Conservation (phyloP, 1,284 basidiomycete genomes). For the Cystobasidium pallidum region DNA sequence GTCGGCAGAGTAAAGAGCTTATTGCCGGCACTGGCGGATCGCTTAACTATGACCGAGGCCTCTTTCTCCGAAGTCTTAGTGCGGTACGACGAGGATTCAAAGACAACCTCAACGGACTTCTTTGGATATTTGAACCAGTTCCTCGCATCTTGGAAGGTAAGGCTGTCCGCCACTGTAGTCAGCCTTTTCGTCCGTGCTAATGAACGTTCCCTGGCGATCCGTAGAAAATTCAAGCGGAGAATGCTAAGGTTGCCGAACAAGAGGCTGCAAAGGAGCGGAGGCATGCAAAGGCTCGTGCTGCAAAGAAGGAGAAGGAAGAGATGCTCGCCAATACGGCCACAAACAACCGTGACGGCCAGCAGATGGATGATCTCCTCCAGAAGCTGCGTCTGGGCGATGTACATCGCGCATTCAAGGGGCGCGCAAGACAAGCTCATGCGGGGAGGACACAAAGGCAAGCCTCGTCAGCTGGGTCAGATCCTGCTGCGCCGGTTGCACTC, state of each 20-base stretch:
- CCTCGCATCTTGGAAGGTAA: constrained; percentile 82
- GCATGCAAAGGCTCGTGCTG: constrained; percentile 16
- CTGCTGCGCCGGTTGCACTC: neutral
- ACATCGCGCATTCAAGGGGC: constrained; percentile 6
- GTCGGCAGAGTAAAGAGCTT: constrained; percentile 71
- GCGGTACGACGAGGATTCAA: constrained; percentile 76
- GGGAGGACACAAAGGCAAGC: constrained; percentile 19
- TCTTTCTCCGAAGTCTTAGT: constrained; percentile 78
- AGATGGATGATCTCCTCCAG: constrained; percentile 36
- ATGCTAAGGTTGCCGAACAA: constrained; percentile 19
- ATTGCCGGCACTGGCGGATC: constrained; percentile 78
- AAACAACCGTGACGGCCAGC: constrained; percentile 32
- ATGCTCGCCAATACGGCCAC: constrained; percentile 2
- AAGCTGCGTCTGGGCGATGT: constrained; percentile 32
- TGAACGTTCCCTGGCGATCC: neutral
- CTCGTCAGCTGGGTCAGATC: neutral
- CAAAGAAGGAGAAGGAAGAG: constrained; percentile 31
- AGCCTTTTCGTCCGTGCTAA: neutral
- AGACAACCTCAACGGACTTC: constrained; percentile 67
- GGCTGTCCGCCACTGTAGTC: constrained; percentile 45
- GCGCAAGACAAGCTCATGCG: constrained; percentile 36
- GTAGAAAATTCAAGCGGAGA: constrained; percentile 32
- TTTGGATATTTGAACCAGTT: constrained; percentile 95
- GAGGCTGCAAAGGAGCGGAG: constrained; percentile 23
- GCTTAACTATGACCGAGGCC: constrained; percentile 78